Base-by-base conservation (phyloP, 345 rosid species). In the Linum trigynum region DNA sequence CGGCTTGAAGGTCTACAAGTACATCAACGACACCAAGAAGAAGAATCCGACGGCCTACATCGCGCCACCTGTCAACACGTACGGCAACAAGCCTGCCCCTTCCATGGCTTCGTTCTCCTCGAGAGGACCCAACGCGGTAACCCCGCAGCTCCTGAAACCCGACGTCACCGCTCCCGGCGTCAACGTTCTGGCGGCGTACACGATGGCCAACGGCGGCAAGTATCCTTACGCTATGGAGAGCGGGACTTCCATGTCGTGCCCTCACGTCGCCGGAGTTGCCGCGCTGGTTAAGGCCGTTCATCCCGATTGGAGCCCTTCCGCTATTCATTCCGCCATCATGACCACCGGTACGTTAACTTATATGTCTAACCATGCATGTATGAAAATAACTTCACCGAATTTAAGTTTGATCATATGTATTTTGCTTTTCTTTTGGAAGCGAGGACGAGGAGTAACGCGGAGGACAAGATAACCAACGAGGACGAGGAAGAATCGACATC, bases 1-100 rank as follows among this genome's bases (percentile, higher is more conserved):
- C 59, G 85, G 96, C 15, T 66, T 65, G 16, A 67, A 64, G 1
- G 67, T 90, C 69, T 65, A 79, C 32, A 62, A 71, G 2, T 86
- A 85, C 71, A 61, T 85, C 38, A 75, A 69, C 17, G 76, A 77
- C 59, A 61, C 84, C 4, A 57, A 53, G 85, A 55, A 50, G 85
- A 23, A 23, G 32, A 23, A 23, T 23, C 32, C 32, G 32, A 23
- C 32, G 32, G 32, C 32, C 32, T 23, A 23, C 32, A 23, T 23
- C 32, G 32, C 32, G 32, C 32, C 32, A 23, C 32, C 32, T 23
- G 32, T 23, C 32, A 23, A 0, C 32, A 23, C 32, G 32, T 23
- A 23, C 32, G 32, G 32, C 32, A 23, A 23, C 32, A 74, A 45
- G 9, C 69, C 69, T 32, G 72, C 77, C 42, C 72, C 72, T 7